phyloP scores from a whole-genome alignment of 1,284 basidiomycete genomes.

The Neolentinus lepideus region DNA sequence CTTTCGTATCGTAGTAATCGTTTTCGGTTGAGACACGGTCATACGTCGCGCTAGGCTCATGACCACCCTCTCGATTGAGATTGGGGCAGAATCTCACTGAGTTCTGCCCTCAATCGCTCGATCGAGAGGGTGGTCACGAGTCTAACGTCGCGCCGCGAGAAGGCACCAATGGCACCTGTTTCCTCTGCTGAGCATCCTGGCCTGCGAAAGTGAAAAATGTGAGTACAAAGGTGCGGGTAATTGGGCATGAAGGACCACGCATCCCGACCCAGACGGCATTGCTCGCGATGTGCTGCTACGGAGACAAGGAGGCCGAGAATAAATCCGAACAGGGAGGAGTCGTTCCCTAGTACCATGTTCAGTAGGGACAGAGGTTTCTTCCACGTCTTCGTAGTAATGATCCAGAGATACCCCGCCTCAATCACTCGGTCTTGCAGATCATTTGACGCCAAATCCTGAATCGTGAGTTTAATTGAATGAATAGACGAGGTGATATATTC shows the following conservation, averaged over 20 bases:
- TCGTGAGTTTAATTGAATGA: background rate
- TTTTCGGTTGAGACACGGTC: too few relatives aligned
- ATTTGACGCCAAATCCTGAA: background rate
- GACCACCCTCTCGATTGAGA: too few relatives aligned
- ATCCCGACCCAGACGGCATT: background rate
- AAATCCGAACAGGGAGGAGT: constrained; percentile 1
- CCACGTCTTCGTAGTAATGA: background rate
- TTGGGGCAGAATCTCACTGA: too few relatives aligned
- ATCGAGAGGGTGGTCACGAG: too few relatives aligned
- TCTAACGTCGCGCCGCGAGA: background rate
- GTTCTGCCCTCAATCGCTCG: too few relatives aligned
- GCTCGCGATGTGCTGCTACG: background rate
- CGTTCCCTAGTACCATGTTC: constrained; percentile 1
- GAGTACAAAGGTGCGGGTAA: too few relatives aligned
- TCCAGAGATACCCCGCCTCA: background rate
- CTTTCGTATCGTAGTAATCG: too few relatives aligned
- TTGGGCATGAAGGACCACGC: too few relatives aligned
- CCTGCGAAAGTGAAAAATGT: background rate
- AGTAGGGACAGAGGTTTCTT: background rate
- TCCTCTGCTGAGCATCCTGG: background rate
- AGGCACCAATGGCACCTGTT: background rate
- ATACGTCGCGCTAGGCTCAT: too few relatives aligned
- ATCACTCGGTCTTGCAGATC: background rate
- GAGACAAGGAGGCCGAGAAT: background rate
- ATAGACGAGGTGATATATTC: background rate